These are phyloP conservation scores for Sclerotiophoma versabilis DNA, from an alignment of 2,329 filamentous ascomycete species.

Conservation along the genomic window DNA sequence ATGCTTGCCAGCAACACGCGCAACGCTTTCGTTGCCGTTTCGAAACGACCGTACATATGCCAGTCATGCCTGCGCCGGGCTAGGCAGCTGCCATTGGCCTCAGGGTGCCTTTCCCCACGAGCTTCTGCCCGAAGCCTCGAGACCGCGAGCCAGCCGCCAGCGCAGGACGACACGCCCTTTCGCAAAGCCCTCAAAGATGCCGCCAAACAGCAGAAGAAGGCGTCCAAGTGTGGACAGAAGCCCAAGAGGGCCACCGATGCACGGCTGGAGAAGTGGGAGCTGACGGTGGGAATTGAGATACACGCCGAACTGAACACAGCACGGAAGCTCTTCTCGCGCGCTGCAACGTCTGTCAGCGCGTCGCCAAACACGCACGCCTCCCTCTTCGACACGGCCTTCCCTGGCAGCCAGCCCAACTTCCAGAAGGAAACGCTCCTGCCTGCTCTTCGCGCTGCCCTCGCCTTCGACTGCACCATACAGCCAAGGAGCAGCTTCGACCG, in stretches of 20 bases:
- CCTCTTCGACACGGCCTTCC: constrained; percentile 86
- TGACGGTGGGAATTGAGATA: constrained; percentile 96
- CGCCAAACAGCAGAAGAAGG: constrained; percentile 43
- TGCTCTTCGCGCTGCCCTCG: constrained; percentile 86
- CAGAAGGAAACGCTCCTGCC: constrained; percentile 84
- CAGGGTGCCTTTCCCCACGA: not conserved
- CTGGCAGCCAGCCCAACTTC: constrained; percentile 86
- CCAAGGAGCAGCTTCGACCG: constrained; percentile 84
- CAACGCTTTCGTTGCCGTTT: constrained; percentile 27
- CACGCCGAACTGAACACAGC: constrained; percentile 93
- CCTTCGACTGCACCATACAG: constrained; percentile 81
- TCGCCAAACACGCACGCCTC: constrained; percentile 86
- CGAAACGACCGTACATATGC: constrained; percentile 40
- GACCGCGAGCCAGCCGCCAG: constrained; percentile 26
- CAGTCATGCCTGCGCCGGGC: constrained; percentile 35
- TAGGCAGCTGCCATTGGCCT: constrained; percentile 26
- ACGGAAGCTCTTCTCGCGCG: constrained; percentile 85
- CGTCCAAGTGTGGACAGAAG: constrained; percentile 18
- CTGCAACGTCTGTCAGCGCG: constrained; percentile 60
- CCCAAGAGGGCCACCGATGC: constrained; percentile 23
- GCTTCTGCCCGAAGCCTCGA: constrained; percentile 30
- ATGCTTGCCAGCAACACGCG: constrained; percentile 39
- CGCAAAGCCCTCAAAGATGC: constrained; percentile 50
- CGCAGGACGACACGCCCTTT: constrained; percentile 42
- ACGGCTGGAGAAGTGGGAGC: constrained; percentile 73